These are phyloP conservation scores for Metschnikowia kunwiensis DNA, from an alignment of 805 yeast species.

Conservation along the genomic window DNA sequence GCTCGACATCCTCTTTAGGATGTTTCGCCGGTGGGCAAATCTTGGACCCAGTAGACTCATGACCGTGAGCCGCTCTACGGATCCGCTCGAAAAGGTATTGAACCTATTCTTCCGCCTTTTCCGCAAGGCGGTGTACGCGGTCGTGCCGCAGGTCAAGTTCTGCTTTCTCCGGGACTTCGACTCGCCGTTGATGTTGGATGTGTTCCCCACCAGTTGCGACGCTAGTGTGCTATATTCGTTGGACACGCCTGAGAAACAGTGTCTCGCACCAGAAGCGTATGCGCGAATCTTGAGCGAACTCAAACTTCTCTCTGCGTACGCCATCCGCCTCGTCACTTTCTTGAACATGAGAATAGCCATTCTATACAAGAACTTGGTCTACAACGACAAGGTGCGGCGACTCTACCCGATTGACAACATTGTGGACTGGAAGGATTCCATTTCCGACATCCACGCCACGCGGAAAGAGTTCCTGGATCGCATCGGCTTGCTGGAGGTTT, in stretches of 20 bases:
- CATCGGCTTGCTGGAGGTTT: slow-evolving; percentile 25
- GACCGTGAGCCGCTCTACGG: slow-evolving; percentile 21
- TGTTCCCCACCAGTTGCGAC: slow-evolving; percentile 25
- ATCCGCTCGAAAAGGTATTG: slow-evolving; percentile 32
- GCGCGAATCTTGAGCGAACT: slow-evolving; percentile 16
- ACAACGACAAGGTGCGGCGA: slow-evolving; percentile 21
- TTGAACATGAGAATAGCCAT: slow-evolving; percentile 27
- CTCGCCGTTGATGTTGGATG: slow-evolving; percentile 39
- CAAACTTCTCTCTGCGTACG: slow-evolving; percentile 26
- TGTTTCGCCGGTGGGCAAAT: slow-evolving; percentile 36
- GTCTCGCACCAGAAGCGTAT: slow-evolving; percentile 18
- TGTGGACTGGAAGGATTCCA: slow-evolving; percentile 27
- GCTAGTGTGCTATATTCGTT: slow-evolving; percentile 24
- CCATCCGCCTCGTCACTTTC: slow-evolving; percentile 30
- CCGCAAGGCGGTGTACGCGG: slow-evolving; percentile 33
- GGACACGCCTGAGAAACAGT: slow-evolving; percentile 15
- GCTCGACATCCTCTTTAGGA: slow-evolving; percentile 32
- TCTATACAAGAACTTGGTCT: slow-evolving; percentile 30
- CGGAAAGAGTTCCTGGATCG: slow-evolving; percentile 23
- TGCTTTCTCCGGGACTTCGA: slow-evolving; percentile 41
- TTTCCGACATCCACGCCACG: slow-evolving; percentile 24
- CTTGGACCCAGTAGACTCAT: slow-evolving; percentile 31
- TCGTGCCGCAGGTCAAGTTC: slow-evolving; percentile 40
- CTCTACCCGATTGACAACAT: slow-evolving; percentile 24
- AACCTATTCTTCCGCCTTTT: slow-evolving; percentile 32